These are phyloP conservation scores for Epichloe baconii DNA, from an alignment of 2,329 filamentous ascomycete species.

Conservation along the genomic window DNA sequence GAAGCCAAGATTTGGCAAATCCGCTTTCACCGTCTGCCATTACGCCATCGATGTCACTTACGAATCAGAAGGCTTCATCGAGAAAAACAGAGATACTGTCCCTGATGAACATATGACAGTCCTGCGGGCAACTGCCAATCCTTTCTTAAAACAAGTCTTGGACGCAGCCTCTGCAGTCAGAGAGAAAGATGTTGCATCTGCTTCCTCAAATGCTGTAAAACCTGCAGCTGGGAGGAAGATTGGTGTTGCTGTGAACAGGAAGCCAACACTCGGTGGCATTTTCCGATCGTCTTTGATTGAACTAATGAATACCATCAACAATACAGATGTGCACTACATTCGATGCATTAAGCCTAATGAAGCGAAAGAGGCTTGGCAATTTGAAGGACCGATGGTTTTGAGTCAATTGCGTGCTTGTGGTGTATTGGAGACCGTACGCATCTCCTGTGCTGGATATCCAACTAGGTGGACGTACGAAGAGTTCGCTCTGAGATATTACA, in stretches of 20 bases:
- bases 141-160: conserved; percentile 72
- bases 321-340: conserved; percentile 97
- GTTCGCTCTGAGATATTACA: conserved; percentile 95
- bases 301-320: conserved; percentile 95
- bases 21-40: conserved; percentile 93
- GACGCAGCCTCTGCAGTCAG: conserved; percentile 75
- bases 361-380: conserved; percentile 92
- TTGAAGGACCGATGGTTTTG: conserved; percentile 96
- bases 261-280: conserved; percentile 93
- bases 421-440: conserved; percentile 95
- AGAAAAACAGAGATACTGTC: conserved; percentile 98
- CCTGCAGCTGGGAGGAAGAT: conserved; percentile 73
- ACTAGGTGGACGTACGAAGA: conserved; percentile 99
- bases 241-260: conserved; percentile 84
- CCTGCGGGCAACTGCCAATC: conserved; percentile 69
- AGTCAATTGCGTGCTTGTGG: conserved; percentile 94
- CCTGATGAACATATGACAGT: conserved; percentile 97
- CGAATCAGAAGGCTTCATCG: conserved; percentile 97
- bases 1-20: conserved; percentile 96
- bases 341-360: conserved; percentile 99
- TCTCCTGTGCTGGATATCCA: conserved; percentile 93
- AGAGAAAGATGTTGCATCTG: conserved; percentile 68
- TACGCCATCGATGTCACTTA: conserved; percentile 98
- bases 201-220: conserved; percentile 59
- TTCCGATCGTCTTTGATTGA: conserved; percentile 98